Evolutionary conservation across 2,329 filamentous ascomycete species (phyloP).

Genomic region (Diaporthe helianthi): DNA sequence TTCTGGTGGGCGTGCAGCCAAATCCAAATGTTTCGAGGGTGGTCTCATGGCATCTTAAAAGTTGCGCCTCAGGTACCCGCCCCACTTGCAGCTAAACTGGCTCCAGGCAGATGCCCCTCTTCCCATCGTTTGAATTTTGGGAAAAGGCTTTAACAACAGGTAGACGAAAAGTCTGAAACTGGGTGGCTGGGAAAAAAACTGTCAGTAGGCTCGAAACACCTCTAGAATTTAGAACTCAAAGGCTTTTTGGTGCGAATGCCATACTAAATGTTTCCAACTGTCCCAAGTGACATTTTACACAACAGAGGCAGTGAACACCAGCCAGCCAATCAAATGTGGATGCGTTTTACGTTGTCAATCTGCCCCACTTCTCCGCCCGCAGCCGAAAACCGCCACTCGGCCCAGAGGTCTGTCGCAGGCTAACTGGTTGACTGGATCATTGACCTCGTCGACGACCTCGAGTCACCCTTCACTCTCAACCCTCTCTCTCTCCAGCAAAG

Average conservation of each 20-base stretch:
- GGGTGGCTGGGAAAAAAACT: background rate
- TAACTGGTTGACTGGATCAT: constrained; percentile 18
- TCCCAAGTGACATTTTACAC: background rate
- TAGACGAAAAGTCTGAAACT: background rate
- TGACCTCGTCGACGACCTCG: constrained; percentile 15
- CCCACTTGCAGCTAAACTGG: background rate
- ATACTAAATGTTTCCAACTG: background rate
- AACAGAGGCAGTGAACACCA: background rate
- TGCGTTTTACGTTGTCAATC: no score
- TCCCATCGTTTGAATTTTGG: background rate
- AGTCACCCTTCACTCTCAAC: constrained; percentile 8
- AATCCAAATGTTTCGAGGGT: background rate
- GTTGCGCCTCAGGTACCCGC: background rate
- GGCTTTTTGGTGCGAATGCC: background rate
- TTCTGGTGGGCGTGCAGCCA: background rate
- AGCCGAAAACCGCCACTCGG: constrained; percentile 12
- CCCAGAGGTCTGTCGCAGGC: background rate
- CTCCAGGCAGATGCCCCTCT: no score
- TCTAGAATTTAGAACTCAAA: background rate
- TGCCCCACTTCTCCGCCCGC: background rate
- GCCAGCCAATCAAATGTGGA: background rate
- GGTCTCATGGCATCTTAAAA: background rate
- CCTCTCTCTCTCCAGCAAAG: background rate
- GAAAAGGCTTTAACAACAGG: background rate
- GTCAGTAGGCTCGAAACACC: background rate